Evolutionary conservation across 495 filamentous ascomycete species (phyloP).

Genomic region (Penicillium nucicola): DNA sequence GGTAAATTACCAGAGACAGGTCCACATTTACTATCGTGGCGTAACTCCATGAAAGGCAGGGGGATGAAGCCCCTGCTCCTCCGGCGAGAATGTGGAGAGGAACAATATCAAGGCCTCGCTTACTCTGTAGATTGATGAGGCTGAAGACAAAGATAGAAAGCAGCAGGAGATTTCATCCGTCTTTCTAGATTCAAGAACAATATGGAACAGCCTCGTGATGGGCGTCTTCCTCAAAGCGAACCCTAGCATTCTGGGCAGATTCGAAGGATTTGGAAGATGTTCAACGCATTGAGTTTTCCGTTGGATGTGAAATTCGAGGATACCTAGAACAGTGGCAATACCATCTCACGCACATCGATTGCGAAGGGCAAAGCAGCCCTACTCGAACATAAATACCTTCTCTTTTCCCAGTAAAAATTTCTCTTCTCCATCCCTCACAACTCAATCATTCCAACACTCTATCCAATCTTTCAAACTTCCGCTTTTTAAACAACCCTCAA

Average conservation of each 20-base stretch:
- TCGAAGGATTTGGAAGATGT: neutral
- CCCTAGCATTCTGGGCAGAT: neutral
- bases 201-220: neutral
- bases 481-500: slow-evolving; percentile 23
- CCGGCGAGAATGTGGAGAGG: neutral
- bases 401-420: neutral
- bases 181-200: slow-evolving; percentile 1
- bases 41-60: neutral
- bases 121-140: neutral
- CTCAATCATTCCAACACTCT: slow-evolving; percentile 10
- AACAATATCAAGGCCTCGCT: neutral
- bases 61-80: neutral
- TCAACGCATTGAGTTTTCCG: neutral
- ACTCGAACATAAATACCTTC: slow-evolving; percentile 11
- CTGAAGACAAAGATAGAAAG: neutral
- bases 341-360: neutral
- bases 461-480: slow-evolving; percentile 20
- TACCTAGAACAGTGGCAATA: neutral
- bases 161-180: neutral
- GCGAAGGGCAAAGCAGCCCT: neutral
- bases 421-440: slow-evolving; percentile 15
- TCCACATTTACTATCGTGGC: neutral
- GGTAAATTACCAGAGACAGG: neutral
- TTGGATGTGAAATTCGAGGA: slow-evolving; percentile 5
- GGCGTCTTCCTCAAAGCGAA: neutral